Evolutionary conservation across 2,329 filamentous ascomycete species (phyloP).

Genomic region (Sporothrix pallida): DNA sequence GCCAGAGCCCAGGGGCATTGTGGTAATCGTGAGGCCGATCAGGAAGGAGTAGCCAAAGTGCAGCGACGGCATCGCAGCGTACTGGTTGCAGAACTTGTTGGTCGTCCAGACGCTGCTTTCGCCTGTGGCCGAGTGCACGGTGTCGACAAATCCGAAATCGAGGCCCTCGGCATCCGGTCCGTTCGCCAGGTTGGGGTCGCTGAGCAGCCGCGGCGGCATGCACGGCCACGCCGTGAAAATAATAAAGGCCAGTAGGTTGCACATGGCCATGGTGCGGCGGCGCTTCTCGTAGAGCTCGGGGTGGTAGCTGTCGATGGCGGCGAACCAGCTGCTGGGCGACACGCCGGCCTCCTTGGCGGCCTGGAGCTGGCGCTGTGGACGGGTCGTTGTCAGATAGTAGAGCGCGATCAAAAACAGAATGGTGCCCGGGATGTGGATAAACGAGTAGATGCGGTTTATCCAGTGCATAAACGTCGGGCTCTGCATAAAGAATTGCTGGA

Average conservation of each 20-base stretch:
- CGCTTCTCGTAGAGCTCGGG: constrained; percentile 59
- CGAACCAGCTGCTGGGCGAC: constrained; percentile 10
- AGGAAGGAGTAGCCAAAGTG: constrained; percentile 78
- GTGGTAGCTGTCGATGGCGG: background rate
- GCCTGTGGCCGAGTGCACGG: constrained; percentile 60
- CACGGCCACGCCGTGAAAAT: constrained; percentile 67
- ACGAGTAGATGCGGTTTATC: constrained; percentile 76
- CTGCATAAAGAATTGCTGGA: constrained; percentile 61
- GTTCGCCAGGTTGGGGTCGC: constrained; percentile 61
- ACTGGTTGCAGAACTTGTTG: constrained; percentile 77
- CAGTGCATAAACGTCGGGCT: constrained; percentile 65
- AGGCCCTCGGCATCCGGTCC: constrained; percentile 60
- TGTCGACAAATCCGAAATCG: constrained; percentile 66
- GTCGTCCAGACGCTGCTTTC: constrained; percentile 74
- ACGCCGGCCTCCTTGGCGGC: constrained; percentile 32
- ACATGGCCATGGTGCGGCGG: constrained; percentile 53
- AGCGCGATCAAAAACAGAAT: constrained; percentile 70
- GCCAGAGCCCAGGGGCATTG: constrained; percentile 63
- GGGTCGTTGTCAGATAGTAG: constrained; percentile 72
- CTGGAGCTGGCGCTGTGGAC: constrained; percentile 40
- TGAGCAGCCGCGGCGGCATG: constrained; percentile 52
- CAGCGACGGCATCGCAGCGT: constrained; percentile 72
- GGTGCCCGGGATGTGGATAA: constrained; percentile 78
- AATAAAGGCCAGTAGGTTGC: constrained; percentile 65
- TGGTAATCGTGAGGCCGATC: constrained; percentile 71